These are phyloP conservation scores for Nigrograna mackinnonii DNA, from an alignment of 2,329 filamentous ascomycete species.

Conservation along the genomic window DNA sequence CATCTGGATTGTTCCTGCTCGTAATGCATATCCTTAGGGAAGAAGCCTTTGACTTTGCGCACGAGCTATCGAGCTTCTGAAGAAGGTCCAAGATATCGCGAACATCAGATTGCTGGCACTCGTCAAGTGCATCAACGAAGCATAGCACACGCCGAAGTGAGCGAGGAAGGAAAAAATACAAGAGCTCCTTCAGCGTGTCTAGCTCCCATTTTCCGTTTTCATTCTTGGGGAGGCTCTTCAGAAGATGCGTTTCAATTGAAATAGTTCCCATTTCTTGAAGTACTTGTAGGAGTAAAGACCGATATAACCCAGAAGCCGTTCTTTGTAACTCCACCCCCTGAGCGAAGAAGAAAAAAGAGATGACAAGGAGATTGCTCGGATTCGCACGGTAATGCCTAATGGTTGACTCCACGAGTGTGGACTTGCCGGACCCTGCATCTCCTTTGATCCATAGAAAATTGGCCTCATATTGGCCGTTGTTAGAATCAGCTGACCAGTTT, in stretches of 20 bases:
- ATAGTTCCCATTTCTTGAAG: no score
- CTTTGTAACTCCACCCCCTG: conserved; percentile 6
- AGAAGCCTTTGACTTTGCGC: no score
- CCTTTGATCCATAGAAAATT: conserved; percentile 9
- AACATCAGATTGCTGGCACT: no score
- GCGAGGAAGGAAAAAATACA: conserved; percentile 10
- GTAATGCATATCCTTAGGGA: no score
- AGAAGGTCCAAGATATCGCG: no score
- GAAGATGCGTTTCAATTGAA: no score
- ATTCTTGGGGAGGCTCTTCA: conserved; percentile 8
- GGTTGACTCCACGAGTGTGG: conserved; percentile 7
- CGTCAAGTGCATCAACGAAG: conserved; percentile 9
- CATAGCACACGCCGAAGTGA: conserved; percentile 5
- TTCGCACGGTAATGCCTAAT: conserved; percentile 2
- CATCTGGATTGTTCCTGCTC: no score
- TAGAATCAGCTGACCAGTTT: no score
- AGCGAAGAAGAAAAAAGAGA: conserved; percentile 8
- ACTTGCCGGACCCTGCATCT: conserved; percentile 5
- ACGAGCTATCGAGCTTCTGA: no score
- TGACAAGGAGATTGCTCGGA: conserved; percentile 4
- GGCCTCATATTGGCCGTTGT: no score
- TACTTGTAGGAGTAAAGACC: conserved; percentile 6
- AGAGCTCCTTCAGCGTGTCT: conserved; percentile 13
- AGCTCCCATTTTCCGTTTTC: conserved; percentile 14
- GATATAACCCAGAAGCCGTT: conserved; percentile 6